Evolutionary conservation across 2,329 filamentous ascomycete species (phyloP).

Genomic region (Cladosporium sp.): DNA sequence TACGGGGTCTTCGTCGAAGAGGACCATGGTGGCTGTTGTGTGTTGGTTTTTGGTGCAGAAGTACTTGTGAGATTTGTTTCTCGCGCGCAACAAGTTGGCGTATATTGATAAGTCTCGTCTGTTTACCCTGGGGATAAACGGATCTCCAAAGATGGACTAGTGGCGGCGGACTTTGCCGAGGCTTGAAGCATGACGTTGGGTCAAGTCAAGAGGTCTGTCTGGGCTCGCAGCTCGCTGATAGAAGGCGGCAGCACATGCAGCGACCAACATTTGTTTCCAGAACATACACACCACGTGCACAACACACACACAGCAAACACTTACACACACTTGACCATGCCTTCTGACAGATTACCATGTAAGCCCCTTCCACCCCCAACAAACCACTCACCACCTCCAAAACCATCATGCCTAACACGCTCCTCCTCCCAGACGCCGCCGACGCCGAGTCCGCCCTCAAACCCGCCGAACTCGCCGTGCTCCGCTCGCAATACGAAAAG

Average conservation of each 20-base stretch:
- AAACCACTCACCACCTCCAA: neutral
- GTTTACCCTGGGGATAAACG: no score
- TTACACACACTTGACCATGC: slow-evolving; percentile 16
- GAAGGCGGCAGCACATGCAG: slow-evolving; percentile 9
- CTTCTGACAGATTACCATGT: slow-evolving; percentile 14
- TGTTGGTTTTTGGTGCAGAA: neutral
- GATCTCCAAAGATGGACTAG: no score
- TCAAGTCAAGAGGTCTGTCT: no score
- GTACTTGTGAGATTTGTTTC: no score
- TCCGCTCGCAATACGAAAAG: slow-evolving; percentile 92
- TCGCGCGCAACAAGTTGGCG: no score
- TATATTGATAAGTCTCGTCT: no score
- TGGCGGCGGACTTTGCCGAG: no score
- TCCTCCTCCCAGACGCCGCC: slow-evolving; percentile 68
- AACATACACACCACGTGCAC: slow-evolving; percentile 2
- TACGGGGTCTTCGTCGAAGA: slow-evolving; percentile 90
- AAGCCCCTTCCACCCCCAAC: neutral
- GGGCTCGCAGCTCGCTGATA: neutral
- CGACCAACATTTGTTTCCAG: slow-evolving; percentile 1
- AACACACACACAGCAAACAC: slow-evolving; percentile 1
- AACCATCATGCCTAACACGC: slow-evolving; percentile 23
- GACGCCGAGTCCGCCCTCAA: slow-evolving; percentile 95
- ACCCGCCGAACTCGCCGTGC: slow-evolving; percentile 83
- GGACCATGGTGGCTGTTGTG: slow-evolving; percentile 55
- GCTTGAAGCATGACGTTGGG: no score